Conservation (phyloP, 331 rosid genomes). For the Prunus yedoensis region DNA sequence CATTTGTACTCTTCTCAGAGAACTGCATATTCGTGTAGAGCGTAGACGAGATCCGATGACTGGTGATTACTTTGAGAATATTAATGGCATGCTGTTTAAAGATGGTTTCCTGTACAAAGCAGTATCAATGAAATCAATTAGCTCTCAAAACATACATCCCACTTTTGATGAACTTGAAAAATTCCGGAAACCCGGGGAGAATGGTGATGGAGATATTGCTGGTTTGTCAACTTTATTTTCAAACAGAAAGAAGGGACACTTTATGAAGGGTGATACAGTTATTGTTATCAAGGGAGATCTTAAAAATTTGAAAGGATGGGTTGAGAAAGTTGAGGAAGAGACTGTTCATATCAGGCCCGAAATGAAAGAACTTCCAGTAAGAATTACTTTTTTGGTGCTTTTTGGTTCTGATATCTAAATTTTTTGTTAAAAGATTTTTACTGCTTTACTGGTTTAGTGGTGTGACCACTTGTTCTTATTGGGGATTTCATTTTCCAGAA, state of each 20-base stretch:
- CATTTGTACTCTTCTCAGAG: conserved; percentile 50
- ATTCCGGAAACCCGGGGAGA: conserved; percentile 86
- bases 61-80: conserved; percentile 84
- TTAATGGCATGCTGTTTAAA: conserved; percentile 90
- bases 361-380: conserved; percentile 83
- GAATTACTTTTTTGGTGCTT: conserved; percentile 21
- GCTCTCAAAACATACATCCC: conserved; percentile 74
- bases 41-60: conserved; percentile 77
- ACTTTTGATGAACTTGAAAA: conserved; percentile 95
- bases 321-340: conserved; percentile 94
- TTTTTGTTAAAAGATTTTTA: not conserved
- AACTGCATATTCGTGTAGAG: conserved; percentile 87
- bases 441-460: not conserved
- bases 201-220: conserved; percentile 85
- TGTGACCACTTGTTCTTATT: conserved; percentile 16
- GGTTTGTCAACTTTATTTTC: conserved; percentile 87
- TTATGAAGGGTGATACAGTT: conserved; percentile 96
- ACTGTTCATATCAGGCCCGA: conserved; percentile 90
- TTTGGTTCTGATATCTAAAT: not conserved
- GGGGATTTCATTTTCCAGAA: conserved; percentile 37
- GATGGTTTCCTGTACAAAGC: conserved; percentile 92
- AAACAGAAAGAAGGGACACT: conserved; percentile 96
- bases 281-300: conserved; percentile 87
- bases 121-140: conserved; percentile 86
- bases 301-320: conserved; percentile 91